A percentile compares a stretch with the other conserved stretches of the same genome.
phyloP scores from a whole-genome alignment of 352 stramenopile species.

The Globisporangium megalacanthum region DNA sequence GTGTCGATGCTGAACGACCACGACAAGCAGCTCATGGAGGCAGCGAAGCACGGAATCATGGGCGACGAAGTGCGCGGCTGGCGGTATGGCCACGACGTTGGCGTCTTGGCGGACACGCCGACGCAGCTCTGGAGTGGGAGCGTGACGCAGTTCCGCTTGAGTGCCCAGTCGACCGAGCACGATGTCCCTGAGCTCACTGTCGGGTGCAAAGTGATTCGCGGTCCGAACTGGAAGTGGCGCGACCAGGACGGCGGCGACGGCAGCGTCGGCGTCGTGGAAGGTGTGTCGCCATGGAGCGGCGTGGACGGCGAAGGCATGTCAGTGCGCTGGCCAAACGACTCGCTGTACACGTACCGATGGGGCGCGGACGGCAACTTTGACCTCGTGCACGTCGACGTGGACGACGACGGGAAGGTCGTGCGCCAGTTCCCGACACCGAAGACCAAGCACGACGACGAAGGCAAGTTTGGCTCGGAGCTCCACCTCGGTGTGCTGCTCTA shows the following conservation, averaged over 20 bases:
- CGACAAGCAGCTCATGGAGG: slow-evolving; percentile 55
- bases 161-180: slow-evolving; percentile 33
- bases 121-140: slow-evolving; percentile 74
- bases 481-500: slow-evolving; percentile 79
- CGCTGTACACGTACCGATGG: slow-evolving; percentile 86
- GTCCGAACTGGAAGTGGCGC: slow-evolving; percentile 87
- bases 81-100: slow-evolving; percentile 71
- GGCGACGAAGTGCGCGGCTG: slow-evolving; percentile 47
- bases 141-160: slow-evolving; percentile 64
- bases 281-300: slow-evolving; percentile 83
- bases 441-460: slow-evolving; percentile 66
- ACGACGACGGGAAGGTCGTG: slow-evolving; percentile 71
- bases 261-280: slow-evolving; percentile 75
- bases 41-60: slow-evolving; percentile 64
- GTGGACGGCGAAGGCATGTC: slow-evolving; percentile 87
- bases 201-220: slow-evolving; percentile 85
- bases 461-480: slow-evolving; percentile 65
- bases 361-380: slow-evolving; percentile 86
- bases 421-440: slow-evolving; percentile 66
- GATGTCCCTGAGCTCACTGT: slow-evolving; percentile 61
- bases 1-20: slow-evolving; percentile 41
- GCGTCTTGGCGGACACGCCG: slow-evolving; percentile 59
- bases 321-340: slow-evolving; percentile 85
- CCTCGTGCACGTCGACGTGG: slow-evolving; percentile 78
- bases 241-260: slow-evolving; percentile 87